Evolutionary conservation across 768 basidiomycete species (phyloP), one percentile per base, ranked within the genome.

Genomic region (Leccinum obscurum): DNA sequence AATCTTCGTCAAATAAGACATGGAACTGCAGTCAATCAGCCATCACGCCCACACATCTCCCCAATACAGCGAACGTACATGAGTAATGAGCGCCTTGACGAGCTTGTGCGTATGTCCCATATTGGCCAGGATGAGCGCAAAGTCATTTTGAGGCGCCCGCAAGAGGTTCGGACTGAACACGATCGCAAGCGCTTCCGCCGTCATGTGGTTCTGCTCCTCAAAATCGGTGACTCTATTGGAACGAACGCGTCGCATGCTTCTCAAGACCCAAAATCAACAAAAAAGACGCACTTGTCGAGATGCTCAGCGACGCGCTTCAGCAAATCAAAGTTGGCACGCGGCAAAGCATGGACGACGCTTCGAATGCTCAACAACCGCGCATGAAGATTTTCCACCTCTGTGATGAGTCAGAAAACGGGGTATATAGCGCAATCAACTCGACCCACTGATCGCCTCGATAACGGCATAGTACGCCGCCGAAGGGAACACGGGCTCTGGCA

Each of bases 131-230:
- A 92, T 88, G 73, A 88, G 80, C 11, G 82, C 84, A 73, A 92
- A 88, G 69, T 91, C 88, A 61, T 89, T 90, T 68, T 88, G 85
- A 3, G 89, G 89, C 4, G 90, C 87, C 20, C 90, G 85, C 55
- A 92, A 70, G 52, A 93, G 73, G 68, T 91, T 92, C 6, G 90
- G 91, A 62, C 90, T 90, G 73, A 93, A 93, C 17, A 93, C 91
- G 55, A 93, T 92, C 0, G 93, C 88, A 3, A 95, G 79, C 7
- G 89, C 86, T 64, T 93, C 88, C 1, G 90, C 86, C 2, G 89
- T 91, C 93, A 95, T 95, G 61, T 94, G 92, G 66, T 93, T 95
- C 53, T 86, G 82, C 59, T 93, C 92, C 70, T 94, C 92, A 73
- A 82, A 91, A 68, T 93, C 91, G 4, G 91, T 90, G n/a, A 93